Evolutionary conservation across 1,284 basidiomycete species (phyloP).

Genomic region (Crucibulum cyathiforme): DNA sequence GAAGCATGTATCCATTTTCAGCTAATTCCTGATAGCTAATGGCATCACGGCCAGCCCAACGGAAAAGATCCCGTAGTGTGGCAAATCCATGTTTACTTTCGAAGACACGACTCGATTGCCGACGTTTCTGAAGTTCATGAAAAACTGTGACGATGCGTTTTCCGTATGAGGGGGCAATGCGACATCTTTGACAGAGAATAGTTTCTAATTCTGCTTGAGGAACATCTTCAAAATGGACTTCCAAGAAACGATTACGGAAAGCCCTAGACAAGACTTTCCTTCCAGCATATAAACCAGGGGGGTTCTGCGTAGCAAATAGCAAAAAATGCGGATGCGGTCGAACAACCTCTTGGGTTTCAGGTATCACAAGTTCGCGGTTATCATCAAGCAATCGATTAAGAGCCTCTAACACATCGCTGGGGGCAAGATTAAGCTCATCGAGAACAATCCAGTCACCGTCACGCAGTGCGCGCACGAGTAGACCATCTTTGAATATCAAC

Average conservation of each 20-base stretch:
- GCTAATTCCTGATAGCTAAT: slow-evolving; percentile 93
- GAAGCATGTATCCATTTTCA: slow-evolving; percentile 96
- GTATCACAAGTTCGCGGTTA: slow-evolving; percentile 95
- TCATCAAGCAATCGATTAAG: slow-evolving; percentile 97
- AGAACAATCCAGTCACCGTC: slow-evolving; percentile 98
- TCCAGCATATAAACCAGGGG: slow-evolving; percentile 96
- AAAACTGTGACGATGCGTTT: slow-evolving; percentile 93
- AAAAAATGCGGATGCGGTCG: slow-evolving; percentile 96
- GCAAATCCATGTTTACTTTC: slow-evolving; percentile 98
- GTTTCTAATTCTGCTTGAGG: slow-evolving; percentile 93
- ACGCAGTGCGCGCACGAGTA: slow-evolving; percentile 92
- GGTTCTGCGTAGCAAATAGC: slow-evolving; percentile 99
- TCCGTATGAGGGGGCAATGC: slow-evolving; percentile 92
- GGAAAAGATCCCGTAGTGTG: slow-evolving; percentile 95
- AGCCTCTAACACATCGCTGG: slow-evolving; percentile 97
- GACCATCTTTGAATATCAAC: slow-evolving; percentile 92
- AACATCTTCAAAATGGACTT: slow-evolving; percentile 98
- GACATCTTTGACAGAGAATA: slow-evolving; percentile 88
- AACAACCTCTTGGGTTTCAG: slow-evolving; percentile 96
- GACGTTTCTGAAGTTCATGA: slow-evolving; percentile 89
- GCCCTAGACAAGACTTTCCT: slow-evolving; percentile 95
- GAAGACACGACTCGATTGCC: slow-evolving; percentile 92
- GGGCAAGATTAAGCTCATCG: slow-evolving; percentile 97
- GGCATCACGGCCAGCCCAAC: slow-evolving; percentile 94
- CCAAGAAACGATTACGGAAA: slow-evolving; percentile 98